Percentiles rank a stretch among this genome's conserved stretches.
phyloP scores from a whole-genome alignment of 371 early-diverging fungal species.

The Massospora cicadina region DNA sequence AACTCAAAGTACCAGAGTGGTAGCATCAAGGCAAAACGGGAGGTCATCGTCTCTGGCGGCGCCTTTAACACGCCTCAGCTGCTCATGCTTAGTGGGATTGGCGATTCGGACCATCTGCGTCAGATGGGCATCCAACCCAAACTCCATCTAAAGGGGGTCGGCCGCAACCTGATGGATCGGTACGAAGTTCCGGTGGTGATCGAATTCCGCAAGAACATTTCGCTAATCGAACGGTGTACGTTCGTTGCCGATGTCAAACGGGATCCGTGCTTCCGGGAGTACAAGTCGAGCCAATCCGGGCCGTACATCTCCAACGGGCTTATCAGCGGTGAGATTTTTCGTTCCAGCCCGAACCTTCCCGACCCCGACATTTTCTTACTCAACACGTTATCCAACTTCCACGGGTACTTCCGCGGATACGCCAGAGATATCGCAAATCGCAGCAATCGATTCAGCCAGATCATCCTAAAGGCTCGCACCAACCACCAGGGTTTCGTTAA shows the following conservation, averaged over 20 bases:
- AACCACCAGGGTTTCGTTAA: constrained; percentile 5
- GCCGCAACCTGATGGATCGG: background rate
- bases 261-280: constrained; percentile 7
- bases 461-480: constrained; percentile 9
- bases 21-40: constrained; percentile 14
- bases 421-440: background rate
- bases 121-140: constrained; percentile 1
- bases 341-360: background rate
- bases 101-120: constrained; percentile 6
- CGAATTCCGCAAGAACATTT: background rate
- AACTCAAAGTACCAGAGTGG: background rate
- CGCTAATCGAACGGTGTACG: background rate
- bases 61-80: constrained; percentile 18
- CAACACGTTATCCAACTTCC: background rate
- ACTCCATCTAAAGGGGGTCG: constrained; percentile 5
- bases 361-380: constrained; percentile 6
- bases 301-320: constrained; percentile 5
- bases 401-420: constrained; percentile 6
- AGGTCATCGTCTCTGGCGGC: constrained; percentile 17
- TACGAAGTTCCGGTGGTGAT: background rate
- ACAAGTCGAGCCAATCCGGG: background rate
- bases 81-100: constrained; percentile 19
- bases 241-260: background rate
- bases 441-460: background rate
- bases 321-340: background rate